A percentile compares a stretch with the other conserved stretches of the same genome.
Conservation (phyloP, 805 yeast species). For the Tetrapisispora iriomotensis region DNA sequence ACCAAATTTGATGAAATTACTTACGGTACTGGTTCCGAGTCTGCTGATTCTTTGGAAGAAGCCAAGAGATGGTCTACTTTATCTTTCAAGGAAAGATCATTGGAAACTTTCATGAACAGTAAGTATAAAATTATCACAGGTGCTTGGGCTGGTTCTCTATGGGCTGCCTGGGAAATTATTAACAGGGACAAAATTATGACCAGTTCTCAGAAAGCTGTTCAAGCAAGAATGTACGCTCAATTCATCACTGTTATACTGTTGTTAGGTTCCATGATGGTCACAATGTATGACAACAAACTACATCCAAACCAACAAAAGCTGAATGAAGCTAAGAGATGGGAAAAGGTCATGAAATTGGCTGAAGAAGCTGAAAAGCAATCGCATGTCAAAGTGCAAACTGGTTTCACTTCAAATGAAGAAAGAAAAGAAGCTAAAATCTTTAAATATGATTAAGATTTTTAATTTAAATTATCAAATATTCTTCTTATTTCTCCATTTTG, state of each 20-base stretch:
- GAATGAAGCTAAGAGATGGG: slow-evolving; percentile 37
- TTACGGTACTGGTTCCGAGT: slow-evolving; percentile 34
- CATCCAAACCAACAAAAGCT: slow-evolving; percentile 33
- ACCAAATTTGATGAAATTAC: slow-evolving; percentile 49
- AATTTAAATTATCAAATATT: too few relatives aligned
- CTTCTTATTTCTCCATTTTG: too few relatives aligned
- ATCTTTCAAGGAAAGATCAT: slow-evolving; percentile 39
- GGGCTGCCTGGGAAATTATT: slow-evolving; percentile 67
- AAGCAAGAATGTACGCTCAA: slow-evolving; percentile 88
- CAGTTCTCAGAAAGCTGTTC: slow-evolving; percentile 69
- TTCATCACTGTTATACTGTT: slow-evolving; percentile 64
- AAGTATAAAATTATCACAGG: slow-evolving; percentile 61
- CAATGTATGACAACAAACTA: slow-evolving; percentile 53
- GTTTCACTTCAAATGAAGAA: slow-evolving; percentile 25
- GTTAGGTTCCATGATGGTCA: slow-evolving; percentile 56
- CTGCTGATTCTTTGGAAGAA: slow-evolving; percentile 34
- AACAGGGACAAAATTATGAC: slow-evolving; percentile 69
- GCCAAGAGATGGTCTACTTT: slow-evolving; percentile 43
- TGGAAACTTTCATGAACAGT: slow-evolving; percentile 41
- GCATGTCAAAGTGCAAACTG: too few relatives aligned
- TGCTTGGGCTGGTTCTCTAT: slow-evolving; percentile 73
- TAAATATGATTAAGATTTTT: slow-evolving; percentile 19
- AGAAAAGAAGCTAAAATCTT: slow-evolving; percentile 32
- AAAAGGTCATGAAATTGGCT: slow-evolving; percentile 35
- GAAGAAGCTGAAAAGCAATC: slow-evolving; percentile 35